Conservation (phyloP, 352 stramenopile genomes). For the Globisporangium barbulae region DNA sequence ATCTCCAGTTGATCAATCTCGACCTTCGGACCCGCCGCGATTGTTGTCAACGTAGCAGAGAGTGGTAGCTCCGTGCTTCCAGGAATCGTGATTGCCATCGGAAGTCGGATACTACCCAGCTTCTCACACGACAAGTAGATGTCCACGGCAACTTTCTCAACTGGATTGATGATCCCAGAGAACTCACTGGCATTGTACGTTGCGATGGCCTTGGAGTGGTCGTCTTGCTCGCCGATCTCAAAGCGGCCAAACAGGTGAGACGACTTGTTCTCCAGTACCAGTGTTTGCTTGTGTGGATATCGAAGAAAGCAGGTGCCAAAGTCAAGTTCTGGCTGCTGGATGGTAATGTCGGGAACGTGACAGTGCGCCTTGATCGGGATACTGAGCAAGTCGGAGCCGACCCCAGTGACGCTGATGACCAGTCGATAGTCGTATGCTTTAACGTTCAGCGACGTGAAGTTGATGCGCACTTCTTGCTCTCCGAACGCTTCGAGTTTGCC, state of each 20-base stretch:
- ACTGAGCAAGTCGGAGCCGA: constrained; percentile 87
- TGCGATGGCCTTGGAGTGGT: constrained; percentile 81
- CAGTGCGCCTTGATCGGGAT: constrained; percentile 90
- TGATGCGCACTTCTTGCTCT: constrained; percentile 77
- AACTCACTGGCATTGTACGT: constrained; percentile 69
- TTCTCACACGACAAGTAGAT: constrained; percentile 89
- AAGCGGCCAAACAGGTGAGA: constrained; percentile 78
- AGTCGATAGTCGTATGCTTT: constrained; percentile 92
- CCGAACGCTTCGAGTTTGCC: constrained; percentile 83
- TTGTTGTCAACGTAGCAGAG: constrained; percentile 80
- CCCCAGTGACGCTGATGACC: constrained; percentile 87
- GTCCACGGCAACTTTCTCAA: constrained; percentile 58
- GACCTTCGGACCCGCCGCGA: constrained; percentile 83
- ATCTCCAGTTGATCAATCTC: constrained; percentile 78
- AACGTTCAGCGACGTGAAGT: constrained; percentile 86
- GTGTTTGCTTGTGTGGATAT: constrained; percentile 87
- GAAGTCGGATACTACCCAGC: constrained; percentile 88
- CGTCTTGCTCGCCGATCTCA: constrained; percentile 88
- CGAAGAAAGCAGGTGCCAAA: constrained; percentile 91
- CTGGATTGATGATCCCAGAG: constrained; percentile 58
- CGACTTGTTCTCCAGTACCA: constrained; percentile 89
- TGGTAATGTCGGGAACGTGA: constrained; percentile 70
- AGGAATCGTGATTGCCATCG: constrained; percentile 79
- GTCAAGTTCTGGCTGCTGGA: constrained; percentile 72
- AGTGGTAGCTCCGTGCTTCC: constrained; percentile 89